phyloP scores from a whole-genome alignment of 768 basidiomycete genomes.

The Calocybe gangraenosa region DNA sequence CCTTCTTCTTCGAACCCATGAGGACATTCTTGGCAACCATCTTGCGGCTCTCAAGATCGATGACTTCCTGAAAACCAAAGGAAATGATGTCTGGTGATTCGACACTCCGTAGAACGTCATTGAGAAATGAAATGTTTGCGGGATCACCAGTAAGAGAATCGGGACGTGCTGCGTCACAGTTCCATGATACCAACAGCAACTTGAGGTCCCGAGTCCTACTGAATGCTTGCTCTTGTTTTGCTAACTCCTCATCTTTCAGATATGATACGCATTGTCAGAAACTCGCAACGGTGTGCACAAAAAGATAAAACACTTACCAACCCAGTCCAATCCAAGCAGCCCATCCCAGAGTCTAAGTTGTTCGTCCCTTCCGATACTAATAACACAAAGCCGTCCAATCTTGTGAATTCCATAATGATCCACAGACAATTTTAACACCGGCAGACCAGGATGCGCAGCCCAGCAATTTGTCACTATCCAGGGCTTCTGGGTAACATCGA shows the following conservation, averaged over 20 bases:
- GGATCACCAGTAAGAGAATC: slow-evolving; percentile 60
- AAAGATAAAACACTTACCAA: slow-evolving; percentile 52
- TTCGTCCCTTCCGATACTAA: slow-evolving; percentile 74
- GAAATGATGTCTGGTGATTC: slow-evolving; percentile 83
- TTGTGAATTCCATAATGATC: slow-evolving; percentile 76
- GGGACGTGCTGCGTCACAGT: slow-evolving; percentile 85
- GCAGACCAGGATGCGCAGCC: slow-evolving; percentile 71
- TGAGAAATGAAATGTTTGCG: slow-evolving; percentile 78
- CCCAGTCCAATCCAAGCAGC: slow-evolving; percentile 76
- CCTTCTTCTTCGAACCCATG: slow-evolving; percentile 68
- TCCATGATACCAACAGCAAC: slow-evolving; percentile 86
- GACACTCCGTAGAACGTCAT: slow-evolving; percentile 67
- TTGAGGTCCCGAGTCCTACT: slow-evolving; percentile 76
- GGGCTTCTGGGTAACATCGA: slow-evolving; percentile 67
- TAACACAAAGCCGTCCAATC: slow-evolving; percentile 62
- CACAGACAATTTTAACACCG: slow-evolving; percentile 60
- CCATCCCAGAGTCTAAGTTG: slow-evolving; percentile 86
- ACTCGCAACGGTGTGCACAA: background rate
- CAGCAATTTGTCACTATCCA: slow-evolving; percentile 89
- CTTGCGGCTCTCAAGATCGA: slow-evolving; percentile 90
- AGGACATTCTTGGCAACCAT: slow-evolving; percentile 91
- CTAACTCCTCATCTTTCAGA: slow-evolving; percentile 63
- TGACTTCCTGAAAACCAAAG: slow-evolving; percentile 95
- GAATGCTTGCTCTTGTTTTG: slow-evolving; percentile 71
- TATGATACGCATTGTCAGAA: slow-evolving; percentile 1